Evolutionary conservation across 139 green algal genomes (phyloP).

Genomic region (Trebouxia sp.): DNA sequence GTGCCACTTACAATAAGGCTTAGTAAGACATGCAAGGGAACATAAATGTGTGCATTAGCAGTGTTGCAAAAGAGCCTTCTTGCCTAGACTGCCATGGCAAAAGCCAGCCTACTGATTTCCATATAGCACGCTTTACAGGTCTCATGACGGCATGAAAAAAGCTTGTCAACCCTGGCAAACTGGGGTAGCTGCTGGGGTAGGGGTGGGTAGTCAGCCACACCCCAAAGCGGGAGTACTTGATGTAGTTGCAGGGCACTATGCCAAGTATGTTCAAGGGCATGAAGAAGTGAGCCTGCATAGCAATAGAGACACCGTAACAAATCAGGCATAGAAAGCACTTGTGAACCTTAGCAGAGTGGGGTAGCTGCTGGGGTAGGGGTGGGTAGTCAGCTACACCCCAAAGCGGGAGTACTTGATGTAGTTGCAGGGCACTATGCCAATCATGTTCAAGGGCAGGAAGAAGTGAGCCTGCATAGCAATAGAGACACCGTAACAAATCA

Average conservation of each 20-base stretch:
- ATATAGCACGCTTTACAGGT: constrained; percentile 1
- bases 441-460: constrained; percentile 13
- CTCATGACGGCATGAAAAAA: background rate
- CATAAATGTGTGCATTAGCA: background rate
- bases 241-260: background rate
- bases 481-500: too few species aligned
- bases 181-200: constrained; percentile 10
- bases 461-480: background rate
- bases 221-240: constrained; percentile 15
- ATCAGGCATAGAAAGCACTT: background rate
- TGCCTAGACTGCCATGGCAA: constrained; percentile 1
- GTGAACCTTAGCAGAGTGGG: background rate
- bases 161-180: background rate
- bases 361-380: constrained; percentile 12
- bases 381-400: constrained; percentile 2
- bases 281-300: background rate
- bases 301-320: too few species aligned
- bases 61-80: too few species aligned
- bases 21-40: too few species aligned
- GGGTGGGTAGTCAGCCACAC: constrained; percentile 8
- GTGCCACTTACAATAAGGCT: too few species aligned
- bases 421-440: background rate
- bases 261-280: constrained; percentile 23
- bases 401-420: constrained; percentile 21
- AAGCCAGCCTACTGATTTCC: background rate